phyloP scores from a whole-genome alignment of 306 rosid species.

The Cucumis cinereus region DNA sequence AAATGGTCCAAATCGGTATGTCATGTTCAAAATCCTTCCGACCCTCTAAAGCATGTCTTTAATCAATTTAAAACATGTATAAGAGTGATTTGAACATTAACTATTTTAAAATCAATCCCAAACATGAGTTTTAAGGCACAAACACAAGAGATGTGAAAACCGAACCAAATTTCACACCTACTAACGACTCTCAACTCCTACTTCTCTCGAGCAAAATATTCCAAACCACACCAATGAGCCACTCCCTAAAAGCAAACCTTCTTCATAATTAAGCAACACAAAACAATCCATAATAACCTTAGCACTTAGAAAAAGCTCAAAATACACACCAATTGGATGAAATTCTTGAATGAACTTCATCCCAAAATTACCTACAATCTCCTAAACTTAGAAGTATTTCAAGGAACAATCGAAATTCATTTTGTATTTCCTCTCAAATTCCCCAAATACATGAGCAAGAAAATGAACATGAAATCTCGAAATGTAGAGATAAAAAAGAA shows the following conservation, averaged over 20 bases:
- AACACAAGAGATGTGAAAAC: not conserved
- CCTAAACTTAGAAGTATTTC: no score
- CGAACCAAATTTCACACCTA: not conserved
- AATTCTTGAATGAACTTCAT: not conserved
- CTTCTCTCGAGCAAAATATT: not conserved
- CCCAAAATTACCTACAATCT: not conserved
- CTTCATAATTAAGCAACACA: not conserved
- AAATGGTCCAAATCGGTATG: no score
- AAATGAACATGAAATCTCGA: not conserved
- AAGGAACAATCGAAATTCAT: not conserved
- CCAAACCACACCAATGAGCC: not conserved
- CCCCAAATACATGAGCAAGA: not conserved
- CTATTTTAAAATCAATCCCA: not conserved
- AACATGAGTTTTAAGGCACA: not conserved
- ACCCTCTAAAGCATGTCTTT: not conserved
- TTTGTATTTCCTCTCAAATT: not conserved
- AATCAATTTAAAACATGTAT: no score
- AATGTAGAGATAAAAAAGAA: not conserved
- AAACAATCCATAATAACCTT: not conserved
- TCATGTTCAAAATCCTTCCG: no score
- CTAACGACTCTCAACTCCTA: not conserved
- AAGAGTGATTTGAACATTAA: not conserved
- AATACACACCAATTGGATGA: not conserved
- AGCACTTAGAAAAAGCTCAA: not conserved
- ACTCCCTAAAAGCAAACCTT: not conserved